Conservation (phyloP, 148 eudicot species). For the Rhododendron mucronatum region DNA sequence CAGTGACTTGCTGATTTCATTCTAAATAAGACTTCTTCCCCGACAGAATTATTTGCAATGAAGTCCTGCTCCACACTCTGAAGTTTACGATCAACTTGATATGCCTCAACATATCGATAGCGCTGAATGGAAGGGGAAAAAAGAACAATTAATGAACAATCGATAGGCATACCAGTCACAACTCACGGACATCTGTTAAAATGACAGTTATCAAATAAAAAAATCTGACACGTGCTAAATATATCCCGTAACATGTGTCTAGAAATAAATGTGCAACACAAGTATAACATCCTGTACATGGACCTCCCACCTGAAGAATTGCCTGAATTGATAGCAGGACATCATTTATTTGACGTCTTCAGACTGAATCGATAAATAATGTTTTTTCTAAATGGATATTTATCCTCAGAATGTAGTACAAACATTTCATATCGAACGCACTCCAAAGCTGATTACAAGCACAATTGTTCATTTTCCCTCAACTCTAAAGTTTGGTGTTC, state of each 20-base stretch:
- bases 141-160: neutral
- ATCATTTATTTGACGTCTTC: neutral
- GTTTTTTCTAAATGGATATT: neutral
- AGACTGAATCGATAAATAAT: neutral
- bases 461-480: neutral
- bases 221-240: neutral
- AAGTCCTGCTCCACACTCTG: slow-evolving; percentile 63
- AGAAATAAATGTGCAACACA: neutral
- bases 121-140: slow-evolving; percentile 43
- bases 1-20: slow-evolving; percentile 59
- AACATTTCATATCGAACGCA: neutral
- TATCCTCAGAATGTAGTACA: neutral
- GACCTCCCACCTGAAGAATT: neutral
- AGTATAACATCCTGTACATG: neutral
- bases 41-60: slow-evolving; percentile 41
- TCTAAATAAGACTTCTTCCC: slow-evolving; percentile 41
- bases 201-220: neutral
- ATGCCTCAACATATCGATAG: slow-evolving; percentile 76
- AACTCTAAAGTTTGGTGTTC: neutral
- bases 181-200: neutral
- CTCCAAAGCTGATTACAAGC: neutral
- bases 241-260: neutral
- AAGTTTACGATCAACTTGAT: slow-evolving; percentile 68
- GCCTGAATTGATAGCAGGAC: neutral
- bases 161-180: neutral